These are phyloP conservation scores for Aspergillus haitiensis DNA, from an alignment of 495 filamentous ascomycete species.

Conservation along the genomic window DNA sequence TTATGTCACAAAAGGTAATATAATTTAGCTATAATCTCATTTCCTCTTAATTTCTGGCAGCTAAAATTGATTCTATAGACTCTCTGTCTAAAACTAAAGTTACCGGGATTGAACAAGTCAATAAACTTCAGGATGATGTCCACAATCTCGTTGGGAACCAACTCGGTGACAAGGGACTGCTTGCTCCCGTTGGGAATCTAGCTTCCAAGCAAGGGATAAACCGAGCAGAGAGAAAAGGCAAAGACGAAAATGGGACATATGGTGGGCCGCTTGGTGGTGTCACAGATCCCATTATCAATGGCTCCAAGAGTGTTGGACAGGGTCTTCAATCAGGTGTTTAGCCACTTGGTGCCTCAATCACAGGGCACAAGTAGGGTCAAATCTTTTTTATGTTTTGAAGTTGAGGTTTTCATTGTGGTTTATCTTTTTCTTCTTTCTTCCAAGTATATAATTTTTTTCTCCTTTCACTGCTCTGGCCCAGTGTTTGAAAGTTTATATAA, in stretches of 20 bases:
- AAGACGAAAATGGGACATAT: slow-evolving; percentile 58
- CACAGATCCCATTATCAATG: slow-evolving; percentile 20
- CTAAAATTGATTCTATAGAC: slow-evolving; percentile 40
- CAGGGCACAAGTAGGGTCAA: slow-evolving; percentile 11
- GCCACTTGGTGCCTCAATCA: slow-evolving; percentile 10
- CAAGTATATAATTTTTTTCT: too few relatives aligned
- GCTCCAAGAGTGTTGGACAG: slow-evolving; percentile 12
- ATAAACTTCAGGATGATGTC: slow-evolving; percentile 63
- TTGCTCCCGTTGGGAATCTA: slow-evolving; percentile 59
- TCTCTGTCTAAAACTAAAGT: slow-evolving; percentile 64
- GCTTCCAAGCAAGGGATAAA: slow-evolving; percentile 64
- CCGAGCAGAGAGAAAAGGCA: slow-evolving; percentile 60
- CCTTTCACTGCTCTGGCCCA: too few relatives aligned
- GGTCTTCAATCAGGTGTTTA: slow-evolving; percentile 8
- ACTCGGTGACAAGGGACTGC: slow-evolving; percentile 62
- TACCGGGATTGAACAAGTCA: slow-evolving; percentile 59
- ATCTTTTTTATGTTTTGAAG: not conserved
- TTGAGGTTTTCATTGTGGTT: not conserved
- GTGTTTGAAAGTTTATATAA: too few relatives aligned
- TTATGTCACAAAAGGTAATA: slow-evolving; percentile 60
- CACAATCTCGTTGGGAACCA: slow-evolving; percentile 59
- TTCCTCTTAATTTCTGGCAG: not conserved
- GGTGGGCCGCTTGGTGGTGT: slow-evolving; percentile 24
- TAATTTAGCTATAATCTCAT: not conserved
- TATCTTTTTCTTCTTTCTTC: not conserved